These are phyloP conservation scores for Pythium scleroteichum DNA, from an alignment of 352 stramenopile genomes.

Conservation along the genomic window DNA sequence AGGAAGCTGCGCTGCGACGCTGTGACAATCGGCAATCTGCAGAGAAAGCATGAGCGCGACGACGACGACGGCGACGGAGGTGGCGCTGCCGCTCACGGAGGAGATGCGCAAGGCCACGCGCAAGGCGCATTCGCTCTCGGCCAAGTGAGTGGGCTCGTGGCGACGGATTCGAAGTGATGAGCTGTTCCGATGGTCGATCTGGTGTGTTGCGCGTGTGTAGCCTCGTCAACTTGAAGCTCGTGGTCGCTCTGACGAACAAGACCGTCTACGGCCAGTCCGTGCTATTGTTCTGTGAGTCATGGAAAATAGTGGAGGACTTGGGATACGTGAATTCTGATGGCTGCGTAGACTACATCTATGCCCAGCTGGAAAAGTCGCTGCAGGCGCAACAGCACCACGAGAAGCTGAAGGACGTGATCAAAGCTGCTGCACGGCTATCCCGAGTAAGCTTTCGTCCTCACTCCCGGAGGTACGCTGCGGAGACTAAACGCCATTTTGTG, in stretches of 20 bases:
- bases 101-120: conserved; percentile 52
- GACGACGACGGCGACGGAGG: conserved; percentile 3
- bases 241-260: conserved; percentile 65
- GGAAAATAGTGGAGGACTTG: too few species aligned
- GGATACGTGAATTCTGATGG: too few species aligned
- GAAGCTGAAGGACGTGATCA: conserved; percentile 41
- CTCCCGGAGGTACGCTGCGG: background rate
- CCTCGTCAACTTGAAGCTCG: conserved; percentile 68
- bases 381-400: conserved; percentile 45
- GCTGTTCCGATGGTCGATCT: too few species aligned
- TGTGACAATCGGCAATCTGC: background rate
- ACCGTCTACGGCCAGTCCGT: conserved; percentile 63
- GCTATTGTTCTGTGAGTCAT: conserved; percentile 72
- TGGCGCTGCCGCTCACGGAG: conserved; percentile 36
- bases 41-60: background rate
- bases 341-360: conserved; percentile 63
- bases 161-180: too few species aligned
- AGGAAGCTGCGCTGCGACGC: background rate
- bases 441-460: conserved; percentile 32
- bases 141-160: conserved; percentile 61
- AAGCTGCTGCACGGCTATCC: conserved; percentile 41
- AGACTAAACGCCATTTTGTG: background rate
- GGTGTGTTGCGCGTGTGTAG: conserved; percentile 22
- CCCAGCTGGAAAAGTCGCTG: conserved; percentile 58
- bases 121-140: conserved; percentile 49